Conservation (phyloP, 2,329 filamentous ascomycete species). For the Neofusicoccum umdonicola region DNA sequence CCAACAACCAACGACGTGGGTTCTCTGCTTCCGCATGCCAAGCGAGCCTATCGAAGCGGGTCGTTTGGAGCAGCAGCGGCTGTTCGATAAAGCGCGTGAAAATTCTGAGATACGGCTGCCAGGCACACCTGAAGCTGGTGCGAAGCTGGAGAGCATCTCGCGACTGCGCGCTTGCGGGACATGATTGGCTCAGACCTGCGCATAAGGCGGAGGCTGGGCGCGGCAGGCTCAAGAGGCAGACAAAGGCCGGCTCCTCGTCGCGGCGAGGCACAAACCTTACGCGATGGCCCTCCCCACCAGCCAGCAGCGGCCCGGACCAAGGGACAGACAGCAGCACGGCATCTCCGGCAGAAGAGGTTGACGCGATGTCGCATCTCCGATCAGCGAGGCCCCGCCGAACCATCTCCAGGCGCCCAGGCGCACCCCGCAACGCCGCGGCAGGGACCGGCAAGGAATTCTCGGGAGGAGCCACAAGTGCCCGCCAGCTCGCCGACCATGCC, state of each 20-base stretch:
- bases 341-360: neutral
- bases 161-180: neutral
- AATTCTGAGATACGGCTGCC: neutral
- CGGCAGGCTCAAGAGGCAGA: neutral
- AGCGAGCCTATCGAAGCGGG: too few relatives aligned
- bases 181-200: too few relatives aligned
- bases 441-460: constrained; percentile 1
- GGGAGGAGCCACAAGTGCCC: neutral
- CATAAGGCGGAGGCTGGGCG: neutral
- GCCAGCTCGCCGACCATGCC: neutral
- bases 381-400: neutral
- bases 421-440: neutral
- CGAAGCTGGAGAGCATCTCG: neutral
- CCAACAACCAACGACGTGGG: neutral
- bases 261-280: neutral
- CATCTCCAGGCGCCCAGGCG: neutral
- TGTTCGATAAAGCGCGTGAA: neutral
- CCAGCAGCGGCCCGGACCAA: neutral
- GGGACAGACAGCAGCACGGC: too few relatives aligned
- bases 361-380: neutral
- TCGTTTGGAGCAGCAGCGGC: neutral
- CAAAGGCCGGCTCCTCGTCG: neutral
- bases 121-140: neutral
- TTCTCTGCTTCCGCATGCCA: neutral
- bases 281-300: too few relatives aligned